phyloP scores from a whole-genome alignment of 2,329 filamentous ascomycete species.

The Pseudopithomyces chartarum region DNA sequence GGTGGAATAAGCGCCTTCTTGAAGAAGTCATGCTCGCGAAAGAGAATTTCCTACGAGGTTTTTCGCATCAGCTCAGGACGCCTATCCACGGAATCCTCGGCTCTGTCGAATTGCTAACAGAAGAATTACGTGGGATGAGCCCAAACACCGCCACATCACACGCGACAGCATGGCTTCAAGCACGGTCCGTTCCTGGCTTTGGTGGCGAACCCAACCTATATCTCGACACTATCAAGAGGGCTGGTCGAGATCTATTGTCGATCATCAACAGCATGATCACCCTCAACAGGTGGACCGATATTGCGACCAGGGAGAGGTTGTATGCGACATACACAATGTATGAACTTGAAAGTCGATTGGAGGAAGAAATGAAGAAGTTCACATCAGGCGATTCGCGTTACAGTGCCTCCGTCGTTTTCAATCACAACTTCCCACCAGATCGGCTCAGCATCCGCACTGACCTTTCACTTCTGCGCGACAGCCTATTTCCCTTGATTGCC shows the following conservation, averaged over 20 bases:
- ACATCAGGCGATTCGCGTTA: conserved; percentile 35
- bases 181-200: not conserved
- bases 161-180: conserved; percentile 21
- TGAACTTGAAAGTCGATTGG: conserved; percentile 39
- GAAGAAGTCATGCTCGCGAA: conserved; percentile 52
- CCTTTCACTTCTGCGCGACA: conserved; percentile 48
- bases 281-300: conserved; percentile 47
- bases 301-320: conserved; percentile 27
- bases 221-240: conserved; percentile 45
- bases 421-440: conserved; percentile 34
- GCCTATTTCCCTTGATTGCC: conserved; percentile 47
- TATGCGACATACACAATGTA: conserved; percentile 33
- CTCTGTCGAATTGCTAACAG: conserved; percentile 48
- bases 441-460: conserved; percentile 44
- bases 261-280: conserved; percentile 54
- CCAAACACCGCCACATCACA: conserved; percentile 21
- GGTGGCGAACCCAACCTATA: conserved; percentile 22
- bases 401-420: conserved; percentile 40
- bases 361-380: conserved; percentile 33
- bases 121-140: conserved; percentile 53
- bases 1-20: conserved; percentile 46
- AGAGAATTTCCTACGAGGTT: conserved; percentile 52
- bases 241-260: conserved; percentile 51
- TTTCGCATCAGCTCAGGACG: conserved; percentile 55
- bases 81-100: conserved; percentile 55